phyloP scores from a whole-genome alignment of 2,329 filamentous ascomycete genomes.

The Cladosporium sp. region DNA sequence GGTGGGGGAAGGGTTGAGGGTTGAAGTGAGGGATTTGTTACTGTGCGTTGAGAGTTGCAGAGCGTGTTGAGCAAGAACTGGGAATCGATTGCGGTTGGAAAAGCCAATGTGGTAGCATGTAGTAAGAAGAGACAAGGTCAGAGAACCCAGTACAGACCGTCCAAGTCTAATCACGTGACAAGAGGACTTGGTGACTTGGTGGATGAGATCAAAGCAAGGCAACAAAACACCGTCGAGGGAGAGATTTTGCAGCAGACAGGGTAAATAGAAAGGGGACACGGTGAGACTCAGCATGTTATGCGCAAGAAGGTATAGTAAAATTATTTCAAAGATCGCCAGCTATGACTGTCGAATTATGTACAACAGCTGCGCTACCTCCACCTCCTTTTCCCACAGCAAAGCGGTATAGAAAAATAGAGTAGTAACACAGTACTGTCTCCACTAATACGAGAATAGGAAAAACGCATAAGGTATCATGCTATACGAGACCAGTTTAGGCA shows the following conservation, averaged over 20 bases:
- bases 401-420: conserved; percentile 8
- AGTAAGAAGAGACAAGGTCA: no score
- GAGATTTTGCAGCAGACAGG: not conserved
- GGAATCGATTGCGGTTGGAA: no score
- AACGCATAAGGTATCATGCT: conserved; percentile 13
- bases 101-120: no score
- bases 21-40: no score
- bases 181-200: no score
- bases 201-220: no score
- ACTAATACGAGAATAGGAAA: conserved; percentile 10
- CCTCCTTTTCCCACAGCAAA: not conserved
- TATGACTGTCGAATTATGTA: conserved; percentile 10
- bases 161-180: no score
- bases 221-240: not conserved
- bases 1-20: no score
- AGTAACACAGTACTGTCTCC: conserved; percentile 12
- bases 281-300: not conserved
- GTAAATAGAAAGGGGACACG: not conserved
- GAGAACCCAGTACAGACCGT: no score
- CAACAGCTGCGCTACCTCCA: conserved; percentile 9
- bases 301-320: conserved; percentile 7
- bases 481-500: conserved; percentile 11
- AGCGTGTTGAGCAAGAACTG: no score
- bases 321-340: conserved; percentile 11
- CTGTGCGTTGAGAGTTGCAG: no score